Conservation (phyloP, 768 basidiomycete genomes). For the Melanogaster broomeanus region DNA sequence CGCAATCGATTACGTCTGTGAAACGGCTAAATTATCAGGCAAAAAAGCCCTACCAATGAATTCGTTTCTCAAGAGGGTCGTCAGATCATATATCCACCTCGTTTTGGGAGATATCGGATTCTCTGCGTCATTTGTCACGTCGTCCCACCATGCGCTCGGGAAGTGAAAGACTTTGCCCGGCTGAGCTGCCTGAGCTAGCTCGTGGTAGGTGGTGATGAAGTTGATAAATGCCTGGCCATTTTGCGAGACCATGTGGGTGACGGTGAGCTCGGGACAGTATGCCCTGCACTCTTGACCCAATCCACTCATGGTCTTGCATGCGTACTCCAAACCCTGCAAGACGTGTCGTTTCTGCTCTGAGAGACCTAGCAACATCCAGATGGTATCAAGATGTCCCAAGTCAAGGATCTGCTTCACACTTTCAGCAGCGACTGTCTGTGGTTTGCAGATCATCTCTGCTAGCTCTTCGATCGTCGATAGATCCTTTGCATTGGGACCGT, state of each 20-base stretch:
- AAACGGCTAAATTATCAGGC: too few species aligned
- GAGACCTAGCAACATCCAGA: constrained; percentile 18
- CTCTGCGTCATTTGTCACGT: constrained; percentile 3
- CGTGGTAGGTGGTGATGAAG: not conserved
- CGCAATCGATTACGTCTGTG: not conserved
- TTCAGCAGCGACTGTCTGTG: not conserved
- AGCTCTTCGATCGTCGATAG: not conserved
- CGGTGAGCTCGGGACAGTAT: constrained; percentile 18
- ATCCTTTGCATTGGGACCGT: not conserved
- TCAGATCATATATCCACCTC: constrained; percentile 4
- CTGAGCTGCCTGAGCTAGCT: not conserved
- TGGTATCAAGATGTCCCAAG: constrained; percentile 5
- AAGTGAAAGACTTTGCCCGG: constrained; percentile 6
- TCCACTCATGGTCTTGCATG: constrained; percentile 1
- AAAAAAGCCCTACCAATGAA: constrained; percentile 22
- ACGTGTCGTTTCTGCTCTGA: constrained; percentile 12
- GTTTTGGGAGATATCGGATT: not conserved
- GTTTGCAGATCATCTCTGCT: not conserved
- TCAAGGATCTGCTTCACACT: not conserved
- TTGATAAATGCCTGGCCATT: constrained; percentile 5
- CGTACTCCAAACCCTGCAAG: constrained; percentile 12
- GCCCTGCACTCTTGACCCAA: constrained; percentile 14
- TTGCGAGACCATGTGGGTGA: constrained; percentile 6
- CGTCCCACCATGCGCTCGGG: constrained; percentile 23
- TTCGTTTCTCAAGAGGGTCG: constrained; percentile 15